Conservation (phyloP, 352 stramenopile species). For the Globisporangium takayamanum region DNA sequence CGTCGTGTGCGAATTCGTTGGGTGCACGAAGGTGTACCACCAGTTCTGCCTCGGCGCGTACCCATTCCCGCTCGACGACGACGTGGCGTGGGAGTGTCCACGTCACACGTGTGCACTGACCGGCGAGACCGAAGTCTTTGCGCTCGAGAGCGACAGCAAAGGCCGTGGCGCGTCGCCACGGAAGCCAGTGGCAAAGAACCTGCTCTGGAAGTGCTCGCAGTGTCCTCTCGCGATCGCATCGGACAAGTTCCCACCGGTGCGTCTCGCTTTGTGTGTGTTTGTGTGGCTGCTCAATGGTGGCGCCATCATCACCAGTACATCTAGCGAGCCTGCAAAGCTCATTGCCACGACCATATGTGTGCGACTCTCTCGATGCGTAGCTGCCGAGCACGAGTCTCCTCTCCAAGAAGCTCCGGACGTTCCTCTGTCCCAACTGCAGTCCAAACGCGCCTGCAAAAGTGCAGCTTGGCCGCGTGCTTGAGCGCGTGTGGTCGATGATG, state of each 20-base stretch:
- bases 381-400: slow-evolving; percentile 53
- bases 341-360: background rate
- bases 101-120: slow-evolving; percentile 69
- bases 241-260: slow-evolving; percentile 47
- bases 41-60: slow-evolving; percentile 80
- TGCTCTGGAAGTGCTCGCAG: slow-evolving; percentile 76
- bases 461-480: slow-evolving; percentile 66
- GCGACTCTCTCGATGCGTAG: slow-evolving; percentile 12
- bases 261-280: slow-evolving; percentile 2
- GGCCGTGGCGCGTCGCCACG: slow-evolving; percentile 38
- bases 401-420: slow-evolving; percentile 58
- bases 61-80: slow-evolving; percentile 73
- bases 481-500: slow-evolving; percentile 81
- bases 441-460: slow-evolving; percentile 50
- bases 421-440: slow-evolving; percentile 68
- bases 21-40: slow-evolving; percentile 84
- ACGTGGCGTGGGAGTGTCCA: slow-evolving; percentile 77
- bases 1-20: slow-evolving; percentile 76
- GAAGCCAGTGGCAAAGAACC: slow-evolving; percentile 44
- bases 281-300: slow-evolving; percentile 3
- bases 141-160: slow-evolving; percentile 35
- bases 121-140: slow-evolving; percentile 42
- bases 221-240: slow-evolving; percentile 67
- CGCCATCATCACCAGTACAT: background rate
- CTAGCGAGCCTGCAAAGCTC: background rate